Base-by-base conservation (phyloP, 768 basidiomycete species). In the Auricularia sp. region DNA sequence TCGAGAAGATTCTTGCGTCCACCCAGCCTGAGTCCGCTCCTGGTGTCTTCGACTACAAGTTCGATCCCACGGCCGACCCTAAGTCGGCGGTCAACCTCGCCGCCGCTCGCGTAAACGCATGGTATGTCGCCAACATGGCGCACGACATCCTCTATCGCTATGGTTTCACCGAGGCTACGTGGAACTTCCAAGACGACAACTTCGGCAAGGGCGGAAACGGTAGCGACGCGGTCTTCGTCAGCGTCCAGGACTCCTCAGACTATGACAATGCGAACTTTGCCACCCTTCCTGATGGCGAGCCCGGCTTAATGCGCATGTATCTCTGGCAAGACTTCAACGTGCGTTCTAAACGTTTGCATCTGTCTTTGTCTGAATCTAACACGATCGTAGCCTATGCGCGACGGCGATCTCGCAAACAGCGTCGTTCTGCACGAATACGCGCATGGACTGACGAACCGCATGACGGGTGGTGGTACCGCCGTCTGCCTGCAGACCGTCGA, bases 381-480 rank as follows among this genome's bases (percentile, higher is more conserved):
- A 39, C 36, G 10, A 10, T 12, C 59, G 16, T 33, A 61, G 59
- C 61, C 39, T 12, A 62, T 42, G 71, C 67, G 76, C 44, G 77
- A 77, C 56, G 76, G 76, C 44, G 76, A 76, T 63, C 61, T 77
- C 18, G 72, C 75, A 53, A 73, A 74, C 51, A 74, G 74, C 61
- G 74, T 78, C 62, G 74, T 78, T 67, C 72, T 75, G 44, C 71
- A 72, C 70, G 71, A 72, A 58, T 68, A 69, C 62, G 67, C 71
- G 59, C 79, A 80, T 68, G 78, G 79, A 62, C 70, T 79, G 10
- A 78, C 78, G 14, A 80, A 78, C 42, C 72, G 79, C 56, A 70
- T 80, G 23, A 79, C 78, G 11, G 79, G 79, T 64, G 68, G 51
- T 64, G 65, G 36, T 33, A 3, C 29, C 29, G 29, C 80, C 47